Evolutionary conservation across 2,329 filamentous ascomycete genomes (phyloP), one percentile per base, ranked within the genome.

Genomic region (Trichoderma breve): DNA sequence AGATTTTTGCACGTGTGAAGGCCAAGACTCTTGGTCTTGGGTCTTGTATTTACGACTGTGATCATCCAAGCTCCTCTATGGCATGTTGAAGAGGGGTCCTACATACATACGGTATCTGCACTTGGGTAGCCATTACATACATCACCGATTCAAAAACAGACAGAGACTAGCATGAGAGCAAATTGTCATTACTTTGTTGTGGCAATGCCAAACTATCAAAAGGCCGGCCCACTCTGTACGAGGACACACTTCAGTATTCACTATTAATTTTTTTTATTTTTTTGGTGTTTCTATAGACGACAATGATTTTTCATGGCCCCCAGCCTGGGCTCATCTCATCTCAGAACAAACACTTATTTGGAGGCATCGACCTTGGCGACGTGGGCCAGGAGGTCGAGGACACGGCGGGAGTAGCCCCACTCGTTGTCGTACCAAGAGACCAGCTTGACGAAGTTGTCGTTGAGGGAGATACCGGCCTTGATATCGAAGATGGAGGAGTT

Each of bases 371-470:
- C 91, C 88, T 93, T 93, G 84, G 92, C 87, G 80, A 95, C 89
- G 88, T 94, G 92, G 85, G 88, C 87, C 83, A 90, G 82, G 80
- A 96, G 92, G 86, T 96, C 93, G 78, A 95, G 87, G 80, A 95
- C 93, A 90, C 93, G 96, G 88, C 95, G 95, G 85, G 93, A 97
- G 92, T 99, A 98, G 82, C 95, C 96, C 94, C 95, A 98, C 91
- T 98, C 95, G 90, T 98, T 98, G 90, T 97, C 94, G 87, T 97
- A 97, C 96, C 95, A 98, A 80, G 91, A 91, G 83, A 98, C 92
- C 75, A 99, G 90, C 93, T 99, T 99, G 90, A 97, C 91, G 84
- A 98, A 98, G 91, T 98, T 95, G 81, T 94, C 86, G 91, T 98
- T 99, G 80, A 99, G 92, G 77, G 95, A 93, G 86, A 99, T 98